Percentiles rank a stretch among this genome's conserved stretches.
phyloP scores from a whole-genome alignment of 2,329 filamentous ascomycete species.

The Kalaharituber pfeilii region DNA sequence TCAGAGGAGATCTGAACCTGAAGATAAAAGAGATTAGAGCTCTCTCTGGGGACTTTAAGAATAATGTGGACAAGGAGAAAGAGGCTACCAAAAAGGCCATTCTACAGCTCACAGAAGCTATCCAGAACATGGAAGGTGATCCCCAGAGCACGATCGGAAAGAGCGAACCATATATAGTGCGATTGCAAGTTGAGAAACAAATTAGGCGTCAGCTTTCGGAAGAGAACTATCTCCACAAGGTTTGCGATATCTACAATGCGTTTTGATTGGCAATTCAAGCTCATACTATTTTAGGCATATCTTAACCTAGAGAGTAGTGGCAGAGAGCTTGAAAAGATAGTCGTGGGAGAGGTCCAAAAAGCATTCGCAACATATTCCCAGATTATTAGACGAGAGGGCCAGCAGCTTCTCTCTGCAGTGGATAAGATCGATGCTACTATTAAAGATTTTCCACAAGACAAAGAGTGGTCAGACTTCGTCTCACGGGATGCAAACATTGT shows the following conservation, averaged over 20 bases:
- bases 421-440: conserved; percentile 71
- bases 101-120: conserved; percentile 58
- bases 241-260: conserved; percentile 30
- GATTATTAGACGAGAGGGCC: conserved; percentile 79
- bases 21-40: conserved; percentile 99
- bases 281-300: conserved; percentile 47
- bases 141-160: conserved; percentile 59
- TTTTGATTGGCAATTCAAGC: neutral
- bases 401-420: conserved; percentile 57
- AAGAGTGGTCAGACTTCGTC: conserved; percentile 77
- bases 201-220: conserved; percentile 87
- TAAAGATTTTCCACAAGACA: conserved; percentile 81
- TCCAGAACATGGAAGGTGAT: conserved; percentile 66
- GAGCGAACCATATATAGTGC: conserved; percentile 78
- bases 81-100: conserved; percentile 67
- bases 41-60: conserved; percentile 88
- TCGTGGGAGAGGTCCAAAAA: conserved; percentile 94
- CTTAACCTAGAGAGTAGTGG: conserved; percentile 88
- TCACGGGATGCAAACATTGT: conserved; percentile 69
- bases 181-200: conserved; percentile 71
- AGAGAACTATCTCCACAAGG: conserved; percentile 89
- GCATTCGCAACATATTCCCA: conserved; percentile 87
- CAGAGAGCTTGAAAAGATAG: conserved; percentile 85
- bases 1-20: conserved; percentile 74
- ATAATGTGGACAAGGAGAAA: conserved; percentile 88